A percentile compares a stretch with the other conserved stretches of the same genome.
These are phyloP conservation scores for Collybia sp. DNA, from an alignment of 768 basidiomycete genomes.

Conservation along the genomic window DNA sequence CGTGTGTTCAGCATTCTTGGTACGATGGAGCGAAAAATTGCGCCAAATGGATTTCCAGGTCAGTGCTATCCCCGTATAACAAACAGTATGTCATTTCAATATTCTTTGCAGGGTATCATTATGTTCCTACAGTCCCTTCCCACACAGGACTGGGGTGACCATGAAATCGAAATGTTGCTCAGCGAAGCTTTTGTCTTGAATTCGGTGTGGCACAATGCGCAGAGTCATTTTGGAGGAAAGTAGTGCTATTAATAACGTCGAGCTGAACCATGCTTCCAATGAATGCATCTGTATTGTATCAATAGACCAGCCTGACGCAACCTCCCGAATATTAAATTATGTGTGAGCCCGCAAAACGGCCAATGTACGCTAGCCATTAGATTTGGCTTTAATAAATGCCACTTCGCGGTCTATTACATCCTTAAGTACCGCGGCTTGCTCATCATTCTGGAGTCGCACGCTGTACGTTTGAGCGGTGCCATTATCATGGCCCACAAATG, in stretches of 20 bases:
- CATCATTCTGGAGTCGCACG: constrained; percentile 56
- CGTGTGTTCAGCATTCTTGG: constrained; percentile 95
- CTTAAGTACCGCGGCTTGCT: constrained; percentile 52
- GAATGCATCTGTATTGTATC: not conserved
- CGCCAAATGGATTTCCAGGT: constrained; percentile 99
- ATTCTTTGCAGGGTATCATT: constrained; percentile 76
- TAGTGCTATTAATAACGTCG: no score
- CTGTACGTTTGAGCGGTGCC: constrained; percentile 56
- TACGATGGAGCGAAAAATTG: constrained; percentile 91
- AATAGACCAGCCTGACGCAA: not conserved
- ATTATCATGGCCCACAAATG: constrained; percentile 68
- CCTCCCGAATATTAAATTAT: not conserved
- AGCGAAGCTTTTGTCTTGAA: constrained; percentile 94
- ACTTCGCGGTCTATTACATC: constrained; percentile 61
- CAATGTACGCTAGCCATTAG: constrained; percentile 11
- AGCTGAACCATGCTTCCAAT: not conserved
- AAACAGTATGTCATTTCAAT: no score
- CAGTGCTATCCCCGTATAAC: constrained; percentile 14
- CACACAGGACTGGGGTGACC: constrained; percentile 92
- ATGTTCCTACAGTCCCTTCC: constrained; percentile 96
- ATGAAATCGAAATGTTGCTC: constrained; percentile 92
- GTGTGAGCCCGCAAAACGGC: not conserved
- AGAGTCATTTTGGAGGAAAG: constrained; percentile 76
- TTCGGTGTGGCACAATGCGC: constrained; percentile 90
- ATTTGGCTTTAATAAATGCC: constrained; percentile 38